Percentiles rank a stretch among this genome's conserved stretches.
Conservation (phyloP, 352 stramenopile species). For the Lagenidium giganteum region DNA sequence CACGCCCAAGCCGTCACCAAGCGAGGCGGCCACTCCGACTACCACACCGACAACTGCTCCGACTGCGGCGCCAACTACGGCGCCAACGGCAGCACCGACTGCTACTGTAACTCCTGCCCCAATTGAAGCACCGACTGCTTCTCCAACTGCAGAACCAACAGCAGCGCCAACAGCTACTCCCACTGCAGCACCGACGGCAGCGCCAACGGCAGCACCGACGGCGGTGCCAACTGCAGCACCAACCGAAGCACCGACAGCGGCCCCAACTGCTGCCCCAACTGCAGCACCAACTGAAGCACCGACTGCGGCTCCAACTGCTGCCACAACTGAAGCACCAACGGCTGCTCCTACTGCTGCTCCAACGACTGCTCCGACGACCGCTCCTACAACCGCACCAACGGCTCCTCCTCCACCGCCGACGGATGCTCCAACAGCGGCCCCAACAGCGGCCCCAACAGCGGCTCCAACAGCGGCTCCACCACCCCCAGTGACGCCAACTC, state of each 20-base stretch:
- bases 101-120: not conserved
- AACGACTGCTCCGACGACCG: too few relatives aligned
- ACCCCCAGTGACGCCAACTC: too few relatives aligned
- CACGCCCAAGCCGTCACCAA: not conserved
- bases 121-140: not conserved
- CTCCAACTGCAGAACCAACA: not conserved
- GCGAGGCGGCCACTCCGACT: not conserved
- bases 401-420: too few relatives aligned
- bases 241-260: not conserved
- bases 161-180: not conserved
- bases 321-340: too few relatives aligned
- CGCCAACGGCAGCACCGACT: not conserved
- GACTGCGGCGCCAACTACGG: not conserved
- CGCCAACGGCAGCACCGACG: not conserved
- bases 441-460: too few relatives aligned
- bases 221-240: not conserved
- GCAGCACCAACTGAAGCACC: too few relatives aligned
- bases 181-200: not conserved
- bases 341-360: too few relatives aligned
- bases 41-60: not conserved
- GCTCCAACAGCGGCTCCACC: too few relatives aligned
- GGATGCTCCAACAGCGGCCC: too few relatives aligned
- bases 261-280: too few relatives aligned
- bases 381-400: too few relatives aligned
- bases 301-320: too few relatives aligned